Conservation (phyloP, 345 rosid genomes). For the Ailanthus altissimus region DNA sequence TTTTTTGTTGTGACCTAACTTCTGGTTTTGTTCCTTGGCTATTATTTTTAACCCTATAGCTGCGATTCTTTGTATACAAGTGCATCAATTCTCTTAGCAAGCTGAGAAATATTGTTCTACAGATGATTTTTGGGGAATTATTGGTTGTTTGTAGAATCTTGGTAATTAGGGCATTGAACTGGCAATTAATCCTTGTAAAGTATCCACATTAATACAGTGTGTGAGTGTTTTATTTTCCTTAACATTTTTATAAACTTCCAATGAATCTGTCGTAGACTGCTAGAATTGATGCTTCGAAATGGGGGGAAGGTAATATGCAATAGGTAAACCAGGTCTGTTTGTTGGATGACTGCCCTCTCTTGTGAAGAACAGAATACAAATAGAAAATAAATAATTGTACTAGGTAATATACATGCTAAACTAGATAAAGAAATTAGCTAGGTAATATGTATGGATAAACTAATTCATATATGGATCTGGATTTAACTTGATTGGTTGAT, state of each 20-base stretch:
- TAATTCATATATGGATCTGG: too few relatives aligned
- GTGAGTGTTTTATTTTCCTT: background rate
- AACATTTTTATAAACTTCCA: background rate
- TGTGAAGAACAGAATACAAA: background rate
- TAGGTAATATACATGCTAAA: background rate
- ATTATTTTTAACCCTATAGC: background rate
- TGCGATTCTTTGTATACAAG: background rate
- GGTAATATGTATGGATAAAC: too few relatives aligned
- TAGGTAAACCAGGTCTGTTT: background rate
- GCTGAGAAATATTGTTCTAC: slow-evolving; percentile 8
- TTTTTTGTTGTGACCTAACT: background rate
- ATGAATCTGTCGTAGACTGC: background rate
- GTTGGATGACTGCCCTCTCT: background rate
- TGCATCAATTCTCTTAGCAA: background rate
- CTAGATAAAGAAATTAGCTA: too few relatives aligned
- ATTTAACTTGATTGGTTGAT: too few relatives aligned
- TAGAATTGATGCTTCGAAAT: background rate
- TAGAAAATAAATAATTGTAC: background rate
- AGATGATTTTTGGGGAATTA: background rate
- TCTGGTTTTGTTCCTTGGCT: slow-evolving; percentile 2
- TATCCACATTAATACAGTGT: background rate
- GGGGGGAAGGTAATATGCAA: background rate
- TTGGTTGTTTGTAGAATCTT: background rate
- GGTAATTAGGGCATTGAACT: slow-evolving; percentile 7
- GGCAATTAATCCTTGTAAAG: background rate